phyloP scores from a whole-genome alignment of 1,284 basidiomycete species.

The Ustilago bromivora region DNA sequence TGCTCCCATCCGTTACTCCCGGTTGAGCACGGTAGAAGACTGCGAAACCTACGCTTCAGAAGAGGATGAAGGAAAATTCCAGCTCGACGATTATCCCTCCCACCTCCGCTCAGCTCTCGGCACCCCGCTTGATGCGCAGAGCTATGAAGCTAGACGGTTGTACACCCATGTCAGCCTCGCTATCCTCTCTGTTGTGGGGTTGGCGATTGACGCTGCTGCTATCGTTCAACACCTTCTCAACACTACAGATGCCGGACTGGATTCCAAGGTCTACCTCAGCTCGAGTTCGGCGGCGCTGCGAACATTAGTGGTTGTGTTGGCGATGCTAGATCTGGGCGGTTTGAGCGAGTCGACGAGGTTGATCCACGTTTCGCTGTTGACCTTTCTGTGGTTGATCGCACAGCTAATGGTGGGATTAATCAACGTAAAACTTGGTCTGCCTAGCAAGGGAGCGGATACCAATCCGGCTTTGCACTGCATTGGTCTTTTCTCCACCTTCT shows the following conservation, averaged over 20 bases:
- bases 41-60: neutral
- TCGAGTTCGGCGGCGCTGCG: constrained; percentile 19
- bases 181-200: constrained; percentile 24
- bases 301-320: constrained; percentile 21
- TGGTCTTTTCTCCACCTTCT: neutral
- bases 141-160: constrained; percentile 15
- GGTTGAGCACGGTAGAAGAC: neutral
- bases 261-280: constrained; percentile 8
- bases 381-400: constrained; percentile 13
- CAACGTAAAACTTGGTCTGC: constrained; percentile 12
- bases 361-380: constrained; percentile 12
- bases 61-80: constrained; percentile 1
- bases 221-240: constrained; percentile 16
- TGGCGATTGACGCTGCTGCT: constrained; percentile 25
- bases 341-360: constrained; percentile 17
- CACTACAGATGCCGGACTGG: neutral
- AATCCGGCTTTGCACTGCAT: constrained; percentile 9
- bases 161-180: constrained; percentile 22
- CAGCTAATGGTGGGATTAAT: constrained; percentile 24
- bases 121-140: constrained; percentile 14
- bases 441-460: constrained; percentile 4
- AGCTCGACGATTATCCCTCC: constrained; percentile 25
- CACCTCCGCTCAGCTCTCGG: constrained; percentile 28
- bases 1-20: constrained; percentile 5
- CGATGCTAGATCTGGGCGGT: constrained; percentile 25